A percentile compares a stretch with the other conserved stretches of the same genome.
Evolutionary conservation across 1,284 basidiomycete species (phyloP).

Genomic region (Mycena citricolor): DNA sequence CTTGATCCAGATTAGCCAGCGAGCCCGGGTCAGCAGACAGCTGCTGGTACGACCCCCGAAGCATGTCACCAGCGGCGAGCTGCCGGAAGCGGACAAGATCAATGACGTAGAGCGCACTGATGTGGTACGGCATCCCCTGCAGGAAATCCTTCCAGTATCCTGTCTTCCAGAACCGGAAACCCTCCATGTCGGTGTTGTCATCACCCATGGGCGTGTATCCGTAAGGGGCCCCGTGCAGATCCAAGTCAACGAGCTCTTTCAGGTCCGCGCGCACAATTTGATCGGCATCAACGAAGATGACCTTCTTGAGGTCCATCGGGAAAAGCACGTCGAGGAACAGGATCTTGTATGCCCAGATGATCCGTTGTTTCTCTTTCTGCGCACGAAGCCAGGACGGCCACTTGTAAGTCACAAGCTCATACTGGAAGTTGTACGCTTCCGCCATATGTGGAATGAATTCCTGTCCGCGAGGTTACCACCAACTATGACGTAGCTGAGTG

Average conservation of each 20-base stretch:
- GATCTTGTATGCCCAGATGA: constrained; percentile 99
- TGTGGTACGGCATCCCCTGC: constrained; percentile 84
- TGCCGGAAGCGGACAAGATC: constrained; percentile 95
- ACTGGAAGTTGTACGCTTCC: constrained; percentile 88
- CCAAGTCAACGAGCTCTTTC: constrained; percentile 88
- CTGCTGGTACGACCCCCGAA: constrained; percentile 90
- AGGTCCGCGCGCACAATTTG: constrained; percentile 97
- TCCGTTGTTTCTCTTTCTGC: constrained; percentile 96
- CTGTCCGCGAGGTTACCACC: no score
- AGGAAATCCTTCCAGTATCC: constrained; percentile 92
- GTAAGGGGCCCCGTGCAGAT: constrained; percentile 89
- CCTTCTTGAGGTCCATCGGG: constrained; percentile 96
- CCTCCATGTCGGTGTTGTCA: constrained; percentile 93
- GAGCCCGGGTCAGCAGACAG: constrained; percentile 93
- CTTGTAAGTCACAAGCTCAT: constrained; percentile 97
- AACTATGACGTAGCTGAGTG: constrained; percentile 5
- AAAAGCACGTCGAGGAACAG: constrained; percentile 98
- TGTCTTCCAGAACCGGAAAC: constrained; percentile 97
- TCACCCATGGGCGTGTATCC: constrained; percentile 98
- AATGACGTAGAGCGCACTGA: constrained; percentile 91
- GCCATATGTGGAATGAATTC: constrained; percentile 95
- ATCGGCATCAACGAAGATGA: constrained; percentile 98
- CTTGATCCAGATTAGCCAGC: constrained; percentile 94
- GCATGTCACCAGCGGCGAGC: constrained; percentile 86
- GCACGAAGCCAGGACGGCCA: constrained; percentile 98